Evolutionary conservation across 306 rosid species (phyloP).

Genomic region (Malus sylvestris): DNA sequence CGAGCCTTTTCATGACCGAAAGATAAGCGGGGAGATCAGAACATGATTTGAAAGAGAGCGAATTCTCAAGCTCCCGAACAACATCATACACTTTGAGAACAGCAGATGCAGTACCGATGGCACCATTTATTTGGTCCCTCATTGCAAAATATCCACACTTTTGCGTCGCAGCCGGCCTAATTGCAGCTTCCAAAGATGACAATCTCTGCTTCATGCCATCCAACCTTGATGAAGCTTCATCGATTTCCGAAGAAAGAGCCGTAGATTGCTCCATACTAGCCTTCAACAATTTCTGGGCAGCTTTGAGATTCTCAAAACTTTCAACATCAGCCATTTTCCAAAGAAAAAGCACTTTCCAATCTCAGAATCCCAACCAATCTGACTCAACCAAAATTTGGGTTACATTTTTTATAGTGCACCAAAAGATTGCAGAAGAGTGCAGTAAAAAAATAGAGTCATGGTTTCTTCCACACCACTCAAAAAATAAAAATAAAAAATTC

Average conservation of each 20-base stretch:
- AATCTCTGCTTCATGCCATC: constrained; percentile 32
- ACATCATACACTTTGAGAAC: constrained; percentile 44
- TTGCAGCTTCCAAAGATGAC: constrained; percentile 39
- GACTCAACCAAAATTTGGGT: background rate
- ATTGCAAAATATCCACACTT: constrained; percentile 25
- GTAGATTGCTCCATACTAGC: constrained; percentile 50
- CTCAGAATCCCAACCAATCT: constrained; percentile 13
- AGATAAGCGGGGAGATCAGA: constrained; percentile 44
- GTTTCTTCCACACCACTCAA: constrained; percentile 34
- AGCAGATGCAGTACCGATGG: constrained; percentile 59
- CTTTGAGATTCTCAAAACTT: constrained; percentile 33
- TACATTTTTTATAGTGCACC: constrained; percentile 19
- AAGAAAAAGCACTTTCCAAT: background rate
- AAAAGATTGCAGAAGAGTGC: constrained; percentile 2
- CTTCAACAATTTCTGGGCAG: constrained; percentile 41
- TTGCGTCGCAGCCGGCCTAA: constrained; percentile 15
- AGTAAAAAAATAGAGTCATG: constrained; percentile 17
- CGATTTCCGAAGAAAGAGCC: constrained; percentile 34
- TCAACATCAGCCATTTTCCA: constrained; percentile 37
- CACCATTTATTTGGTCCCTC: constrained; percentile 39
- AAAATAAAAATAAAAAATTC: background rate
- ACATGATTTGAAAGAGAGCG: constrained; percentile 31
- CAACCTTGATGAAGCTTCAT: constrained; percentile 47
- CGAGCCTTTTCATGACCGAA: constrained; percentile 45
- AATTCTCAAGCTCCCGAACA: constrained; percentile 48